Percentiles rank a stretch among this genome's conserved stretches.
phyloP scores from a whole-genome alignment of 257 asterid species.

The Coffea canephora region DNA sequence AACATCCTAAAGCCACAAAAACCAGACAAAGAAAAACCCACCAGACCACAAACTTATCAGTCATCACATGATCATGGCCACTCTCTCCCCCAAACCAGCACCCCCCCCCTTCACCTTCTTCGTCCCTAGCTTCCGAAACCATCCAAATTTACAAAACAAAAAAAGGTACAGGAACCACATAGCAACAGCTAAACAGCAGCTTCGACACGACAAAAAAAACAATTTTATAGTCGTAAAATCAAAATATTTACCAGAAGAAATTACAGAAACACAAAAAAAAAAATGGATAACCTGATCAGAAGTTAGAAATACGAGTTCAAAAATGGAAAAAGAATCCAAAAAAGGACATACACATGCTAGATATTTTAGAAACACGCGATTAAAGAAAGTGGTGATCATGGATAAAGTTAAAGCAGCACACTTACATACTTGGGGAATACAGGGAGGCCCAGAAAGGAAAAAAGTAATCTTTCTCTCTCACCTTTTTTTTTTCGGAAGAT shows the following conservation, averaged over 20 bases:
- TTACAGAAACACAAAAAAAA: background rate
- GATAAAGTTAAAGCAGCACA: conserved; percentile 5
- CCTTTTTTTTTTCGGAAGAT: background rate
- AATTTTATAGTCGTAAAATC: background rate
- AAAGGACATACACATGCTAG: background rate
- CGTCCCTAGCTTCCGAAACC: background rate
- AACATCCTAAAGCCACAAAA: background rate
- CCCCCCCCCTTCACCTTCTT: no score
- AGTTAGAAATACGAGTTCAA: background rate
- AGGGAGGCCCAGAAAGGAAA: conserved; percentile 7
- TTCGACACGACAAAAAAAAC: background rate
- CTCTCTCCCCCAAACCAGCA: background rate
- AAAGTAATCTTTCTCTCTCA: background rate
- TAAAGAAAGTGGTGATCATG: background rate
- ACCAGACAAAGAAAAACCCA: background rate
- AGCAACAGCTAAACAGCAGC: background rate
- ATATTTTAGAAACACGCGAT: background rate
- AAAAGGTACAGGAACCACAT: background rate
- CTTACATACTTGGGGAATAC: conserved; percentile 20
- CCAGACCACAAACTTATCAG: background rate
- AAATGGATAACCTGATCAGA: conserved; percentile 7
- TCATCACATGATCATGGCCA: background rate
- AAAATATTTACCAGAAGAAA: background rate
- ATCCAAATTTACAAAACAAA: background rate
- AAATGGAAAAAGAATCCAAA: background rate